A percentile compares a stretch with the other conserved stretches of the same genome.
These are phyloP conservation scores for Ceratobasidium sp. DNA, from an alignment of 1,284 basidiomycete genomes.

Conservation along the genomic window DNA sequence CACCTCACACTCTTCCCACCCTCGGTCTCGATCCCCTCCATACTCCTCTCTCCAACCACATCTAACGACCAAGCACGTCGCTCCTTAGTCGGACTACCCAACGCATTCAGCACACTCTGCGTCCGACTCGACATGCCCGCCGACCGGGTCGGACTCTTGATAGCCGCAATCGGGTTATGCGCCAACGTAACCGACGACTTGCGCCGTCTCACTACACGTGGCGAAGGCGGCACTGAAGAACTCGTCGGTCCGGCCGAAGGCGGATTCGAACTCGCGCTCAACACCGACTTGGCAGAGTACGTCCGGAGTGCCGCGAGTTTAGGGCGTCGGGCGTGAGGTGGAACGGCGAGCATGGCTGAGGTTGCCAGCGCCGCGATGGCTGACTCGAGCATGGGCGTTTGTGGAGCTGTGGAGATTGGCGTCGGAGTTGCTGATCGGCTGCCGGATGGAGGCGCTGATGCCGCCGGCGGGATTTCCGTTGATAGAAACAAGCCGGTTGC, in stretches of 20 bases:
- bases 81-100: constrained; percentile 20
- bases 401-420: constrained; percentile 21
- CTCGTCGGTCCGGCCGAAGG: constrained; percentile 1
- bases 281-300: background rate
- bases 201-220: constrained; percentile 27
- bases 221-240: constrained; percentile 23
- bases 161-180: constrained; percentile 31
- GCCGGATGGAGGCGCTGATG: background rate
- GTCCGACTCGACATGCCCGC: constrained; percentile 27
- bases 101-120: background rate
- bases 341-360: background rate
- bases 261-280: background rate
- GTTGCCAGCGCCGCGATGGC: background rate
- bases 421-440: constrained; percentile 36
- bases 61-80: constrained; percentile 11
- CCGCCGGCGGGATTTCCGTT: background rate
- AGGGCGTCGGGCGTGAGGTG: constrained; percentile 5
- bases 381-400: constrained; percentile 17
- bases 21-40: constrained; percentile 3
- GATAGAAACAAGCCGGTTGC: constrained; percentile 18
- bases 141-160: constrained; percentile 37
- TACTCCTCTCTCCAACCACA: constrained; percentile 11
- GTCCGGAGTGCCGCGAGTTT: constrained; percentile 32
- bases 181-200: constrained; percentile 27
- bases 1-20: background rate